Evolutionary conservation across 2,329 filamentous ascomycete genomes (phyloP), one percentile per base, ranked within the genome.

Genomic region (Fusarium sp.): DNA sequence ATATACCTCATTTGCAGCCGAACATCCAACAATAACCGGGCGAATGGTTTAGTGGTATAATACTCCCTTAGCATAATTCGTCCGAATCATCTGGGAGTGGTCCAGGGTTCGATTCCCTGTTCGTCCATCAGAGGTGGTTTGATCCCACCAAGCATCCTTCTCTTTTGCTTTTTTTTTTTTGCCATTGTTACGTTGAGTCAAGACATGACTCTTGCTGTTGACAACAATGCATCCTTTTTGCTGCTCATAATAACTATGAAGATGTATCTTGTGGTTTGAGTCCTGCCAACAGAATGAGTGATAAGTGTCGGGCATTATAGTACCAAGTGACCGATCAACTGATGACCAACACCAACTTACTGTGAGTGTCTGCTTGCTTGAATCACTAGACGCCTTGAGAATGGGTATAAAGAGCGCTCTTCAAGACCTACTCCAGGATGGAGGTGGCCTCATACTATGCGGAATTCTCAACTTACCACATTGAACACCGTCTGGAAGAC

Each of bases 51-150:
- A 57, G 54, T 57, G 54, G 54, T 57, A 57, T 57, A 57, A 57
- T 57, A 57, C 54, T 57, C 74, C 74, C 74, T 76, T 76, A 76
- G 74, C 74, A 76, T 71, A 52, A 50, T 73, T 69, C 70, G 65
- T 65, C 58, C 22, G 29, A 65, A 27, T 45, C 36, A 66, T 66
- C 54, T 76, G 74, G 72, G 74, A 76, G 74, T 74, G 74, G 72
- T 74, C 74, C 74, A 74, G 73, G 73, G 73, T 75, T 75, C 74
- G 74, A 75, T 75, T 75, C 74, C 74, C 74, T 74, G 74, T 75
- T 75, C 67, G 74, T 75, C 74, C 74, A 76, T 42, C 42, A 25
- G 31, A 36, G 54, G 54, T 57, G 54, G 54, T 57, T 57, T 57
- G 54, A 57, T 38, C n/a, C 54, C 54, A 57, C 20, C 54, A 38